Evolutionary conservation across 495 filamentous ascomycete genomes (phyloP).

Genomic region (Immersiella caudata): DNA sequence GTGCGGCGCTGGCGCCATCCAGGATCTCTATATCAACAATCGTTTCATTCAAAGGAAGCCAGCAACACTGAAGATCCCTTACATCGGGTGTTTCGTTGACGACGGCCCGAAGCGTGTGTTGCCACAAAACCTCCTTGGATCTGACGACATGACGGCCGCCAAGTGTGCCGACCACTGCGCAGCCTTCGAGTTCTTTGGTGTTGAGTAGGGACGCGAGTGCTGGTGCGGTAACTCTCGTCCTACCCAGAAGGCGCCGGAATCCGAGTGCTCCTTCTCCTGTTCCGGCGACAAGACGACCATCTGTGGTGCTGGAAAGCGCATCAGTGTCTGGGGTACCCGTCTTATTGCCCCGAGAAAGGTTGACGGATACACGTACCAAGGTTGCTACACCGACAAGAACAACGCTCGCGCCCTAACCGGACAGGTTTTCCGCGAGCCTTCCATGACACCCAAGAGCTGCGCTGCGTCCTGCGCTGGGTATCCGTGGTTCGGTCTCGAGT

Average conservation of each 20-base stretch:
- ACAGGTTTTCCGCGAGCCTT: no score
- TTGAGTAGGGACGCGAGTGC: slow-evolving; percentile 39
- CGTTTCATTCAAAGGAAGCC: slow-evolving; percentile 25
- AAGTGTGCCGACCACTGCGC: slow-evolving; percentile 40
- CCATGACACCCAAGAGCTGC: slow-evolving; percentile 20
- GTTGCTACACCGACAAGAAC: no score
- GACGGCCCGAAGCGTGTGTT: slow-evolving; percentile 52
- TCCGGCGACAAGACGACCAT: slow-evolving; percentile 32
- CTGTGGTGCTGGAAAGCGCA: slow-evolving; percentile 28
- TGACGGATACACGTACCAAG: no score
- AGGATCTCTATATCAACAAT: slow-evolving; percentile 38
- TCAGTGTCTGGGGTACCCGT: no score
- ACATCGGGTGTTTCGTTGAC: slow-evolving; percentile 45
- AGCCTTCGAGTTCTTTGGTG: slow-evolving; percentile 31
- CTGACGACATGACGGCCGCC: slow-evolving; percentile 42
- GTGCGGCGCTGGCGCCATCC: slow-evolving; percentile 38
- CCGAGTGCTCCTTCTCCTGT: slow-evolving; percentile 43
- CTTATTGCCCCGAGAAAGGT: no score
- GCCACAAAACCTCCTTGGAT: slow-evolving; percentile 45
- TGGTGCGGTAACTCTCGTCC: slow-evolving; percentile 48
- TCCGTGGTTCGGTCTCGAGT: slow-evolving; percentile 24
- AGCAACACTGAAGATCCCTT: slow-evolving; percentile 34
- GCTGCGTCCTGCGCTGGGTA: slow-evolving; percentile 22
- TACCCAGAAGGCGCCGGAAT: slow-evolving; percentile 19
- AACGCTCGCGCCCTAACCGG: no score